Evolutionary conservation across 495 filamentous ascomycete genomes (phyloP), one percentile per base, ranked within the genome.

Genomic region (Apodospora peruviana): DNA sequence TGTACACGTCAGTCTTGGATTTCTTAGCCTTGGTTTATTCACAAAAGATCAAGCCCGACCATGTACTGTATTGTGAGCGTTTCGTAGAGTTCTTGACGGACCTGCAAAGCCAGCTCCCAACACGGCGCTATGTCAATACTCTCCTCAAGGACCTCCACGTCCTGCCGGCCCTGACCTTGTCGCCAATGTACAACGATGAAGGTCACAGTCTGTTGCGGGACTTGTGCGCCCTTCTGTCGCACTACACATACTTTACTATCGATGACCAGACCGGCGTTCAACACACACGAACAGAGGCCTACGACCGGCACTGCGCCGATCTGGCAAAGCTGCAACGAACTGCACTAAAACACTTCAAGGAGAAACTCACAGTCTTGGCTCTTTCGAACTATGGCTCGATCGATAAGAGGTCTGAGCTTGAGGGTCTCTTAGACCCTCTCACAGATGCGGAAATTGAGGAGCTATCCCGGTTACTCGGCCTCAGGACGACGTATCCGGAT

Each of bases 51-150:
- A 75, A 74, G 35, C 50, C 65, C 61, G 87, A 90, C 35, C 83
- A 87, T 49, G 56, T 91, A 21, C 69, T 79, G 5, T 97, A 97
- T 64, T 96, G 91, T 61, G 91, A 97, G 67, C 79, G 91, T 16
- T 93, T 97, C 58, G 61, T 97, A 20, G 93, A 99, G 64, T 82
- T 97, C 20, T 70, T 97, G 51, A 85, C 86, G 3, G 93, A 99
- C 62, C 71, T 99, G 18, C 80, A 91, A 64, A 95, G 91, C 59
- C 93, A 99, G 61, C 74, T 96, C 36, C 93, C 93, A 16, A 99
- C 93, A 4, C 78, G 93, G 56, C 81, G 94, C 66, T 96, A 96
- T 58, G 87, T 94, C 59, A 97, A 96, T 64, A 83, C 88, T 2
- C 74, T 99, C 19, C 64, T 96, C n/a, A 84, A 87, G 58, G 94